Evolutionary conservation across 805 yeast genomes (phyloP), one percentile per base, ranked within the genome.

Genomic region (Teunomyces pallodes): DNA sequence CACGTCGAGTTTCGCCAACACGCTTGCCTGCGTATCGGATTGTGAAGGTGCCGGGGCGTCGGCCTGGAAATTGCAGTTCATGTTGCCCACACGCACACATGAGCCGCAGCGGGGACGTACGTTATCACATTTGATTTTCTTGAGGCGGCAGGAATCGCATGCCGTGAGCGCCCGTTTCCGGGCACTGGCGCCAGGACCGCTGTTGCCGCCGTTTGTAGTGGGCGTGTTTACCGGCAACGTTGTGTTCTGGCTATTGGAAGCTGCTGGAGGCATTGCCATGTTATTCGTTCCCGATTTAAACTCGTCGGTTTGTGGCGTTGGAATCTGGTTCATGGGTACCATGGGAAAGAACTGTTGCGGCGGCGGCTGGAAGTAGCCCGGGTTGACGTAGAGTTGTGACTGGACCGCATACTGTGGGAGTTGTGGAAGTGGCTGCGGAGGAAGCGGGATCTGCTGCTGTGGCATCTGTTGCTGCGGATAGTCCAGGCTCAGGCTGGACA

Each of bases 61-160:
- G 36, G 60, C 53, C 17, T 64, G 51, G 51, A 64, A 69, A 49
- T 64, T 65, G 53, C 74, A 69, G 43, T 48, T 50, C 9, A 42
- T 8, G 47, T 52, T 57, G 14, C 66, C 68, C 50, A 55, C 63
- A 41, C 60, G 64, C 8, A 49, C 52, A 52, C 74, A 69, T 13
- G 69, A 54, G 9, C 74, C 69, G 45, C 74, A 69, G 30, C 60
- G 48, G 0, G 74, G 74, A 28, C 70, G 52, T 29, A 55, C 49
- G 46, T 69, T 69, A 50, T 69, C 75, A 55, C 74, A 69, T 49
- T 65, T 67, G 47, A 67, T 64, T 46, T 69, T 69, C 48, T 67
- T 67, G 24, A 61, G 46, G 40, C 74, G 55, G 48, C 74, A 69
- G 5, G 64, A 59, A 49, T 67, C 72, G 53, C 75, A 69, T 0